Evolutionary conservation across 345 rosid species (phyloP).

Genomic region (Sonneratia alba): DNA sequence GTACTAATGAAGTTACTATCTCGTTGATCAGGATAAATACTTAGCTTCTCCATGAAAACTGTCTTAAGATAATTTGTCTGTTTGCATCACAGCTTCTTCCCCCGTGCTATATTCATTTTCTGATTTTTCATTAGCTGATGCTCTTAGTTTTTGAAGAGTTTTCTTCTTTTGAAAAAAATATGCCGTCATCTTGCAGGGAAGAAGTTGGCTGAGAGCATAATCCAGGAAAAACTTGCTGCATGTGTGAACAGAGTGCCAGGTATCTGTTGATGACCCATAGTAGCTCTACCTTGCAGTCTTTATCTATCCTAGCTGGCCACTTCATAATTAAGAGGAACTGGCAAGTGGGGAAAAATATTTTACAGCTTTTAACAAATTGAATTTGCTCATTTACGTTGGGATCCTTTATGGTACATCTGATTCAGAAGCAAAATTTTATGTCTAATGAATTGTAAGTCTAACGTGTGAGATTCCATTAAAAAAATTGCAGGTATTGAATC

Average conservation of each 20-base stretch:
- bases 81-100: not conserved
- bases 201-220: slow-evolving; percentile 78
- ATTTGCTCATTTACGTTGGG: not conserved
- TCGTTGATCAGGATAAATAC: not conserved
- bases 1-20: not conserved
- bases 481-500: slow-evolving; percentile 69
- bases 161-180: not conserved
- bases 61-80: not conserved
- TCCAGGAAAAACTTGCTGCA: slow-evolving; percentile 80
- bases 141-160: too few relatives aligned
- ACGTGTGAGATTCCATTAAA: slow-evolving; percentile 4
- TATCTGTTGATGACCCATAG: slow-evolving; percentile 8
- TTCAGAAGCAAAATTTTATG: not conserved
- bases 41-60: not conserved
- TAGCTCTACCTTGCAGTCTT: not conserved
- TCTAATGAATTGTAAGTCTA: not conserved
- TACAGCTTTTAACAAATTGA: not conserved
- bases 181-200: slow-evolving; percentile 38
- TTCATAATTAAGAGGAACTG: not conserved
- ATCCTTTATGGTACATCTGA: not conserved
- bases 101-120: not conserved
- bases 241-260: slow-evolving; percentile 92
- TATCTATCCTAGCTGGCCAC: not conserved
- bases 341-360: not conserved
- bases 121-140: not conserved